A percentile compares a stretch with the other conserved stretches of the same genome.
These are phyloP conservation scores for Lactarius psammicola DNA, from an alignment of 768 basidiomycete genomes.

Conservation along the genomic window DNA sequence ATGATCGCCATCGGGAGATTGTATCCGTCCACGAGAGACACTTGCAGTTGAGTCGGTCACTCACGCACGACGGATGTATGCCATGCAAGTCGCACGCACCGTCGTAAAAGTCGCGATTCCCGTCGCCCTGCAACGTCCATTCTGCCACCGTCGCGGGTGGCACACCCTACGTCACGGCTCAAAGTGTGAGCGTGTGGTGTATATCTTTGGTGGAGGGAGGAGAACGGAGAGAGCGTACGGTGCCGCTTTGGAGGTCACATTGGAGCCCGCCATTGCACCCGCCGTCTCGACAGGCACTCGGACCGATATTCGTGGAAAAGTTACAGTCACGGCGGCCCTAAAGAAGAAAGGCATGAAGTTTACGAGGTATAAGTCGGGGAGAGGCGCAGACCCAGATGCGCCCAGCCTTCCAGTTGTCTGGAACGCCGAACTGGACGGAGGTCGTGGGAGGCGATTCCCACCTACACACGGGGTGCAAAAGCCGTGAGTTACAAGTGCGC, in stretches of 20 bases:
- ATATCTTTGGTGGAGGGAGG: neutral
- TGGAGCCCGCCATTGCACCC: constrained; percentile 34
- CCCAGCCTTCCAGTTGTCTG: constrained; percentile 32
- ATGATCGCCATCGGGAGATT: constrained; percentile 35
- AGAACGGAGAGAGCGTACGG: constrained; percentile 21
- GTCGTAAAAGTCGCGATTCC: constrained; percentile 56
- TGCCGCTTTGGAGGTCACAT: constrained; percentile 31
- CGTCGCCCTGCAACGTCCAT: constrained; percentile 52
- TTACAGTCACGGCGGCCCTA: constrained; percentile 32
- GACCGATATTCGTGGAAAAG: constrained; percentile 28
- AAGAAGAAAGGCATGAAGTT: neutral
- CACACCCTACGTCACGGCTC: constrained; percentile 43
- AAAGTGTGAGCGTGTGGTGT: too few species aligned
- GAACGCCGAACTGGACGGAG: constrained; percentile 28
- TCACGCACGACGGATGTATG: too few species aligned
- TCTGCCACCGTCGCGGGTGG: constrained; percentile 71
- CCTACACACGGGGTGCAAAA: neutral
- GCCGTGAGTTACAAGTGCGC: neutral
- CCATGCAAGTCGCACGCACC: constrained; percentile 22
- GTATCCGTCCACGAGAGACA: constrained; percentile 64
- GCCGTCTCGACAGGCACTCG: constrained; percentile 31
- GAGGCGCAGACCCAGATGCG: constrained; percentile 31
- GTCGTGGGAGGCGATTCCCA: constrained; percentile 29
- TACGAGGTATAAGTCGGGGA: neutral
- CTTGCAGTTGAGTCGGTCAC: constrained; percentile 35